These are phyloP conservation scores for Zygosaccharomyces pseudobailii DNA, from an alignment of 1,139 yeast genomes.

Conservation along the genomic window DNA sequence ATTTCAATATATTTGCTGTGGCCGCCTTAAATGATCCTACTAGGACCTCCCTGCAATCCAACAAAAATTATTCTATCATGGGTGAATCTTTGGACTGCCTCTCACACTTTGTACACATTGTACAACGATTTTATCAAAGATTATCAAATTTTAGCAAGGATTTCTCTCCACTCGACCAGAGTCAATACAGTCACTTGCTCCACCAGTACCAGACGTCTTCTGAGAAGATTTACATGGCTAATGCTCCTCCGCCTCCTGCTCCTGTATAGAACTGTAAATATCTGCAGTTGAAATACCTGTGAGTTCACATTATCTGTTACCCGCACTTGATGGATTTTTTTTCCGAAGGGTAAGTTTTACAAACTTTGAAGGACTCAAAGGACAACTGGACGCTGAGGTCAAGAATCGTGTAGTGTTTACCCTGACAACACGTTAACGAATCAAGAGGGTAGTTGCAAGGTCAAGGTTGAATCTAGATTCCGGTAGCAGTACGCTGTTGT, in stretches of 20 bases:
- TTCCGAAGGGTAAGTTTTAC: not conserved
- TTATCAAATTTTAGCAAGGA: slow-evolving; percentile 23
- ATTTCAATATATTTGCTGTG: slow-evolving; percentile 32
- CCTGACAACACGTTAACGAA: slow-evolving; percentile 14
- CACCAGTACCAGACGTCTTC: slow-evolving; percentile 26
- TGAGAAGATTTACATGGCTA: slow-evolving; percentile 29
- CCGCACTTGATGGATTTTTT: slow-evolving; percentile 9
- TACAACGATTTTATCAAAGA: slow-evolving; percentile 30
- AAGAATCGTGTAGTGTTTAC: slow-evolving; percentile 10
- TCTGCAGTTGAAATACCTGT: not conserved
- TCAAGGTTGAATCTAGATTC: not conserved
- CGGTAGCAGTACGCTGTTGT: not conserved
- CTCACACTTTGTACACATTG: slow-evolving; percentile 32
- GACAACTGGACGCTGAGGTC: not conserved
- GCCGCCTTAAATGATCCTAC: slow-evolving; percentile 27
- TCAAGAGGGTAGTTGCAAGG: not conserved
- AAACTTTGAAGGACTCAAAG: slow-evolving; percentile 2
- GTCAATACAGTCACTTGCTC: slow-evolving; percentile 21
- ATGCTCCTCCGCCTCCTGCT: slow-evolving; percentile 35
- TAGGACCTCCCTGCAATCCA: slow-evolving; percentile 23
- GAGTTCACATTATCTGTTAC: slow-evolving; percentile 2
- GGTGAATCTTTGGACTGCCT: slow-evolving; percentile 39
- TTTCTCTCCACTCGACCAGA: slow-evolving; percentile 20
- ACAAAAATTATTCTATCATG: slow-evolving; percentile 38
- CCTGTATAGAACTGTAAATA: slow-evolving; percentile 17